Percentiles rank a stretch among this genome's conserved stretches.
These are phyloP conservation scores for Aechmea fasciata DNA, from an alignment of 176 grass and related monocot species.

Conservation along the genomic window DNA sequence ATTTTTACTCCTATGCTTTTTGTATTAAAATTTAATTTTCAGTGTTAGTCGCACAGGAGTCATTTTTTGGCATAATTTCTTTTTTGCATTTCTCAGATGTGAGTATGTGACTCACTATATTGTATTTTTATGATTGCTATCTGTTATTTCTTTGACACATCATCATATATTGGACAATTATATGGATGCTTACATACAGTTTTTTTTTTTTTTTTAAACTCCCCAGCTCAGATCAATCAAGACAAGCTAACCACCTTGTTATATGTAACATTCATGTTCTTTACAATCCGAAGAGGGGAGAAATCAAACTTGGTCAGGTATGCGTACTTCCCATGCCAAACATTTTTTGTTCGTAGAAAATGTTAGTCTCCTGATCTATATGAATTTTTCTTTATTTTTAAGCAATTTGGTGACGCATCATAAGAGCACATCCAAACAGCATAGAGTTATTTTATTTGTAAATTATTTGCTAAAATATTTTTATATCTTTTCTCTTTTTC, in stretches of 20 bases:
- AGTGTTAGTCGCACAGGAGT: not conserved
- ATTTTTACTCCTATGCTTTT: not conserved
- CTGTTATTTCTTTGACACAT: not conserved
- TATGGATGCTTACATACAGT: constrained; percentile 6
- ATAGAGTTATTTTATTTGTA: no score
- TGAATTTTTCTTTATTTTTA: no score
- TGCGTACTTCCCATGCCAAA: not conserved
- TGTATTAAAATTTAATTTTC: not conserved
- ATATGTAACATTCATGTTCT: constrained; percentile 90
- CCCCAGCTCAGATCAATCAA: constrained; percentile 29
- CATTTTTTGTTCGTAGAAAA: no score
- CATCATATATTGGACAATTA: not conserved
- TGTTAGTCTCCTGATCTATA: no score
- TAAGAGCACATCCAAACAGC: no score
- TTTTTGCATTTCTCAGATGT: no score
- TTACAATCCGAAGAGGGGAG: constrained; percentile 95
- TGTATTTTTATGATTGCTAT: not conserved
- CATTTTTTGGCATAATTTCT: no score
- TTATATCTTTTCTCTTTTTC: not conserved
- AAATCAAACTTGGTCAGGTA: constrained; percentile 95
- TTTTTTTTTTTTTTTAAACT: not conserved
- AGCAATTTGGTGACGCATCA: no score
- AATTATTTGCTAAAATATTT: not conserved
- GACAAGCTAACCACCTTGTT: constrained; percentile 48
- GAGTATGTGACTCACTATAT: no score